phyloP scores from a whole-genome alignment of 352 stramenopile species.

The Phytophthora multivora region DNA sequence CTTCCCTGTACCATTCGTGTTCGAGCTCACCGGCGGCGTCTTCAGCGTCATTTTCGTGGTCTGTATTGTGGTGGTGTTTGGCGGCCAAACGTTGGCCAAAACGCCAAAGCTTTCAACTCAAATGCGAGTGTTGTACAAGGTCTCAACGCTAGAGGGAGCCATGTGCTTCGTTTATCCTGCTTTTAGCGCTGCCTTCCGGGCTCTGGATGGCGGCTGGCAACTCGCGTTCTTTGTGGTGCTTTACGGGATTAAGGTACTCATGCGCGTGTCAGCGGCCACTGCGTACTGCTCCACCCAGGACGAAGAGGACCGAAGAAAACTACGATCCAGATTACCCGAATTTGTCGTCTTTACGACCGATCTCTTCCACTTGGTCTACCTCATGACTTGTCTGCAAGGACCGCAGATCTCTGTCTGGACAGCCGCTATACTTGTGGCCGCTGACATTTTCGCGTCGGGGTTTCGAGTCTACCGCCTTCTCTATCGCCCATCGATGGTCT shows the following conservation, averaged over 20 bases:
- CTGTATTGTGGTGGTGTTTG: conserved; percentile 9
- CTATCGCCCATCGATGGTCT: background rate
- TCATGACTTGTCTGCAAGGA: conserved; percentile 16
- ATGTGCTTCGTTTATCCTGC: conserved; percentile 28
- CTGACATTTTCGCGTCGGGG: conserved; percentile 5
- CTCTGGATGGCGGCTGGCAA: conserved; percentile 5
- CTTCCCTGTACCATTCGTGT: conserved; percentile 35
- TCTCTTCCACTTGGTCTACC: conserved; percentile 27
- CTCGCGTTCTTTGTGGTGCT: conserved; percentile 10
- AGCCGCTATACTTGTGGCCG: background rate
- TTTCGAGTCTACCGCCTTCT: conserved; percentile 7
- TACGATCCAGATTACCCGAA: conserved; percentile 14
- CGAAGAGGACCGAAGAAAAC: background rate
- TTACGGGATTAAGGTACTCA: conserved; percentile 11
- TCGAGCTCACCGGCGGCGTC: conserved; percentile 23
- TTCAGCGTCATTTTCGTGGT: conserved; percentile 17
- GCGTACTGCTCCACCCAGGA: conserved; percentile 10
- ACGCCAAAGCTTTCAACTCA: conserved; percentile 10
- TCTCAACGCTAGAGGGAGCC: conserved; percentile 10
- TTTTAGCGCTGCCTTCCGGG: conserved; percentile 18
- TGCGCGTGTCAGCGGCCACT: background rate
- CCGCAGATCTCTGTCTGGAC: conserved; percentile 11
- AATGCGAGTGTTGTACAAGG: conserved; percentile 6
- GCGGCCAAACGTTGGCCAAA: conserved; percentile 3
- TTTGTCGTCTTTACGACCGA: conserved; percentile 13